Percentiles rank a stretch among this genome's conserved stretches.
These are phyloP conservation scores for Globisporangium rhizosaccharum DNA, from an alignment of 352 stramenopile genomes.

Conservation along the genomic window DNA sequence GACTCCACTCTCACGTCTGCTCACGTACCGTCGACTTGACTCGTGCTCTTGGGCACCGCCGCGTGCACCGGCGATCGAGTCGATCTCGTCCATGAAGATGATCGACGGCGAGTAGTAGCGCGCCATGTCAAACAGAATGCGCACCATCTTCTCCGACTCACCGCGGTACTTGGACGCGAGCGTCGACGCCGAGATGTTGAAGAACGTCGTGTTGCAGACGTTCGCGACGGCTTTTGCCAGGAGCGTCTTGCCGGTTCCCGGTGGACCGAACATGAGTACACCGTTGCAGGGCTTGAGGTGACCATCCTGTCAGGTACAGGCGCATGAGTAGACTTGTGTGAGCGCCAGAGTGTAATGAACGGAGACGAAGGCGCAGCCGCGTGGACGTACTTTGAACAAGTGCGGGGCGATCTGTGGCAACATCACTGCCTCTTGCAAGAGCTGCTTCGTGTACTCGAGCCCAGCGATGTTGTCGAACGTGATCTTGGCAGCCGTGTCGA, in stretches of 20 bases:
- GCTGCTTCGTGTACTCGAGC: constrained; percentile 75
- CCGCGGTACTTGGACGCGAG: constrained; percentile 93
- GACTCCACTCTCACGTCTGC: neutral
- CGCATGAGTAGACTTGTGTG: neutral
- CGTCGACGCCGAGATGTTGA: constrained; percentile 94
- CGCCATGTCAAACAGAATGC: constrained; percentile 98
- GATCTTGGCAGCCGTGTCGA: constrained; percentile 63
- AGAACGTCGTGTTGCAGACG: constrained; percentile 97
- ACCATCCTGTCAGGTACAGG: constrained; percentile 37
- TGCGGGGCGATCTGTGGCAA: constrained; percentile 79
- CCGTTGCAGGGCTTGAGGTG: constrained; percentile 77
- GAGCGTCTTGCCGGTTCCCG: constrained; percentile 89
- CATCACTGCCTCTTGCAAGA: constrained; percentile 83
- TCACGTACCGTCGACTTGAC: constrained; percentile 60
- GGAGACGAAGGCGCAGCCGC: neutral
- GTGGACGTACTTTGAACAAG: constrained; percentile 57
- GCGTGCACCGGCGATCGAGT: constrained; percentile 85
- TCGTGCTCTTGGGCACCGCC: constrained; percentile 80
- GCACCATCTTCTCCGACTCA: constrained; percentile 94
- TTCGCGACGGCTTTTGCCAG: constrained; percentile 89
- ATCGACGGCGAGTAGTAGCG: constrained; percentile 95
- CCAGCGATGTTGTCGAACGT: constrained; percentile 76
- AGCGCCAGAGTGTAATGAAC: neutral
- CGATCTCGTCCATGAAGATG: constrained; percentile 99
- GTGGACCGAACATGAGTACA: constrained; percentile 83